Evolutionary conservation across 352 stramenopile genomes (phyloP).

Genomic region (Phytophthora megakarya): DNA sequence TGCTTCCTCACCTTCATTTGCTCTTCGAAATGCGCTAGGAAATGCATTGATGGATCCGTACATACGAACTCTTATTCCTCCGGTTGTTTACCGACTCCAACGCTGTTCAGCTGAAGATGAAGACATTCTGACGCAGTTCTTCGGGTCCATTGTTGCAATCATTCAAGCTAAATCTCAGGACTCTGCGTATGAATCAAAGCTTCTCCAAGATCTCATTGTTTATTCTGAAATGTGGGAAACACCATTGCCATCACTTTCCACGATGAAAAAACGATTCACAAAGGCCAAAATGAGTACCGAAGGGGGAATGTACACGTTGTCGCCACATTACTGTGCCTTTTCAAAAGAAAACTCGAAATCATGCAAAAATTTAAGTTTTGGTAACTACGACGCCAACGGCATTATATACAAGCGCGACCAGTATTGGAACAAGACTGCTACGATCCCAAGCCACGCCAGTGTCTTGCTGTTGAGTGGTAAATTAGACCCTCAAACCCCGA

Average conservation of each 20-base stretch:
- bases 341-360: neutral
- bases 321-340: neutral
- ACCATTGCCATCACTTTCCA: neutral
- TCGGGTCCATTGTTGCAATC: neutral
- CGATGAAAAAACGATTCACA: neutral
- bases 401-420: conserved; percentile 52
- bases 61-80: neutral
- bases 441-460: conserved; percentile 40
- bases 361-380: conserved; percentile 25
- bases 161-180: neutral
- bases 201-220: neutral
- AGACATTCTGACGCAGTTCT: neutral
- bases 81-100: neutral
- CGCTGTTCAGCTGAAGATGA: neutral
- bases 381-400: conserved; percentile 12
- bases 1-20: neutral
- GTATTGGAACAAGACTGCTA: conserved; percentile 54
- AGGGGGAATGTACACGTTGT: neutral
- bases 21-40: neutral
- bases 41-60: neutral
- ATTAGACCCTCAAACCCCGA: conserved; percentile 50
- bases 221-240: neutral
- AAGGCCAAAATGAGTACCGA: neutral
- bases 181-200: neutral
- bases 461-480: conserved; percentile 56